Percentiles rank a stretch among this genome's conserved stretches.
Conservation (phyloP, 331 rosid species). For the Pyracantha coccinea region DNA sequence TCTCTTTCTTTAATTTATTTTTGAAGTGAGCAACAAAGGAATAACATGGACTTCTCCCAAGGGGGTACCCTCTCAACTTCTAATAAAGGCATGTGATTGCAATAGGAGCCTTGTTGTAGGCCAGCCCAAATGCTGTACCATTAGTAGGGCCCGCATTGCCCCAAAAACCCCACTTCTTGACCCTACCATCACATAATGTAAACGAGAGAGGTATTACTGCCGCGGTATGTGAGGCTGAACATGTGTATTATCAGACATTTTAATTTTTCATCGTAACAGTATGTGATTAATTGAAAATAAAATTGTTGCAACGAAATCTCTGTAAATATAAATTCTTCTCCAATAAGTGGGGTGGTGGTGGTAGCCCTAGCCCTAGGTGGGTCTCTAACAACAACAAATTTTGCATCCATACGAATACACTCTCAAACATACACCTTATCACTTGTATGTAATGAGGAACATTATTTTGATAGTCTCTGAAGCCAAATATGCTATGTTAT, state of each 20-base stretch:
- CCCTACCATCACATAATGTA: not conserved
- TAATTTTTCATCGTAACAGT: not conserved
- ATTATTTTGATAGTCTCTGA: no score
- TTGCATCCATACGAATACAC: no score
- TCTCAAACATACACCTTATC: no score
- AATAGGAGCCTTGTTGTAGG: slow-evolving; percentile 32
- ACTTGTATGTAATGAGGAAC: no score
- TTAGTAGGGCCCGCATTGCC: slow-evolving; percentile 20
- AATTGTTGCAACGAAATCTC: no score
- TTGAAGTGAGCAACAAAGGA: slow-evolving; percentile 27
- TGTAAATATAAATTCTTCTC: no score
- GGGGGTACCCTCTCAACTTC: slow-evolving; percentile 35
- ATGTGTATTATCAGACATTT: no score
- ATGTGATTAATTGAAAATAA: fast-evolving
- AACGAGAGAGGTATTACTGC: no score
- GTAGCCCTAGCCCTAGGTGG: not conserved
- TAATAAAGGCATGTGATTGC: slow-evolving; percentile 31
- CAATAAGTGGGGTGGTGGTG: not conserved
- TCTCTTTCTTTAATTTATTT: slow-evolving; percentile 25
- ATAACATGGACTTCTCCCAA: slow-evolving; percentile 48
- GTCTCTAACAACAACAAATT: not conserved
- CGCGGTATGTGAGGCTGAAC: no score
- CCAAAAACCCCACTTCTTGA: not conserved
- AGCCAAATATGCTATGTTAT: no score
- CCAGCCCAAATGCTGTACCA: slow-evolving; percentile 18